Conservation (phyloP, 805 yeast species). For the Candida silvatica region DNA sequence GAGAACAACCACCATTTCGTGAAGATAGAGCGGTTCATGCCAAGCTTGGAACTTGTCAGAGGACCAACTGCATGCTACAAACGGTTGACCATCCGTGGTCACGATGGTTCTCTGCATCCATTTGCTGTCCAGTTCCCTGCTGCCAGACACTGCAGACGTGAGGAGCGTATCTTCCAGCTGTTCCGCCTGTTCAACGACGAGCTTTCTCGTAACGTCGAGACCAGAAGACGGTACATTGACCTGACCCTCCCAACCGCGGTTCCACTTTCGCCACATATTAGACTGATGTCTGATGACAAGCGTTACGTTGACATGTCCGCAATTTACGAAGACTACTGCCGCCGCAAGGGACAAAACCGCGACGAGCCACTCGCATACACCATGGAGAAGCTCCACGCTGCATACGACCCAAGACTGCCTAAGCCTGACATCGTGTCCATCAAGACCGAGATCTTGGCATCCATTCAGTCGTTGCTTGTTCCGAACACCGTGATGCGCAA, state of each 20-base stretch:
- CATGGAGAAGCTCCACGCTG: slow-evolving; percentile 78
- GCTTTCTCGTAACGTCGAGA: slow-evolving; percentile 72
- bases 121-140: slow-evolving; percentile 98
- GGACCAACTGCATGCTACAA: slow-evolving; percentile 89
- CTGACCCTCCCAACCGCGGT: slow-evolving; percentile 88
- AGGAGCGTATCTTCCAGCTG: slow-evolving; percentile 87
- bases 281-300: slow-evolving; percentile 79
- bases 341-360: slow-evolving; percentile 58
- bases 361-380: slow-evolving; percentile 89
- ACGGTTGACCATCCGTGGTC: slow-evolving; percentile 82
- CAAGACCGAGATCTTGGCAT: slow-evolving; percentile 83
- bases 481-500: slow-evolving; percentile 79
- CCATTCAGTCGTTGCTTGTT: slow-evolving; percentile 79
- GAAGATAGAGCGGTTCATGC: slow-evolving; percentile 88
- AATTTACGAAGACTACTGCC: slow-evolving; percentile 84
- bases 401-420: slow-evolving; percentile 88
- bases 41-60: slow-evolving; percentile 79
- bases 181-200: slow-evolving; percentile 84
- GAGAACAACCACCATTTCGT: slow-evolving; percentile 87
- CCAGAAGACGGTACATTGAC: slow-evolving; percentile 75
- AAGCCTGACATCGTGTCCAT: slow-evolving; percentile 86
- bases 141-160: slow-evolving; percentile 94
- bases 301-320: slow-evolving; percentile 68
- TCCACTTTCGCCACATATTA: slow-evolving; percentile 90
- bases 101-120: slow-evolving; percentile 84